A percentile compares a stretch with the other conserved stretches of the same genome.
Conservation (phyloP, 2,329 filamentous ascomycete species). For the Botrytis aclada region DNA sequence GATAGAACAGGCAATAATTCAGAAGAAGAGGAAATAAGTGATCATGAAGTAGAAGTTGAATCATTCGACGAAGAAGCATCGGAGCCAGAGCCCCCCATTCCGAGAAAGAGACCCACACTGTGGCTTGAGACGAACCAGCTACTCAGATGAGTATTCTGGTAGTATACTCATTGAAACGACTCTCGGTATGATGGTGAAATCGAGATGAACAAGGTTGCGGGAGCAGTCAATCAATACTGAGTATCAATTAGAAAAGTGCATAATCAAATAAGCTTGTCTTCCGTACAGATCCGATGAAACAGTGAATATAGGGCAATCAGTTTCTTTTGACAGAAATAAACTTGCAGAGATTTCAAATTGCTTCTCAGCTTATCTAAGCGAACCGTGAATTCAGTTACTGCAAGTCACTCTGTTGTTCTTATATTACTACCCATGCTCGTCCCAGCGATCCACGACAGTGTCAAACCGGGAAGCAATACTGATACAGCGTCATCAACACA, state of each 20-base stretch:
- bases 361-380: neutral
- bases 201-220: neutral
- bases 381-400: no score
- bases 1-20: neutral
- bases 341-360: neutral
- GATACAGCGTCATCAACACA: neutral
- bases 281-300: neutral
- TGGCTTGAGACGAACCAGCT: neutral
- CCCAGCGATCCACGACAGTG: neutral
- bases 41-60: neutral
- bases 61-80: neutral
- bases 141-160: neutral
- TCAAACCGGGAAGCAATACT: neutral
- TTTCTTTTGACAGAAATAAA: neutral
- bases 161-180: neutral
- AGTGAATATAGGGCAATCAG: neutral
- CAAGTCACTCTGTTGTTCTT: neutral
- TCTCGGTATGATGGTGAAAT: neutral
- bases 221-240: neutral
- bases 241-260: neutral
- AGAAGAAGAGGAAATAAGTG: neutral
- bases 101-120: neutral
- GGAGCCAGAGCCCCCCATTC: neutral
- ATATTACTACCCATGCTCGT: neutral
- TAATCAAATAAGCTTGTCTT: neutral